These are phyloP conservation scores for Eudorina sp. DNA, from an alignment of 139 green algal genomes.

Conservation along the genomic window DNA sequence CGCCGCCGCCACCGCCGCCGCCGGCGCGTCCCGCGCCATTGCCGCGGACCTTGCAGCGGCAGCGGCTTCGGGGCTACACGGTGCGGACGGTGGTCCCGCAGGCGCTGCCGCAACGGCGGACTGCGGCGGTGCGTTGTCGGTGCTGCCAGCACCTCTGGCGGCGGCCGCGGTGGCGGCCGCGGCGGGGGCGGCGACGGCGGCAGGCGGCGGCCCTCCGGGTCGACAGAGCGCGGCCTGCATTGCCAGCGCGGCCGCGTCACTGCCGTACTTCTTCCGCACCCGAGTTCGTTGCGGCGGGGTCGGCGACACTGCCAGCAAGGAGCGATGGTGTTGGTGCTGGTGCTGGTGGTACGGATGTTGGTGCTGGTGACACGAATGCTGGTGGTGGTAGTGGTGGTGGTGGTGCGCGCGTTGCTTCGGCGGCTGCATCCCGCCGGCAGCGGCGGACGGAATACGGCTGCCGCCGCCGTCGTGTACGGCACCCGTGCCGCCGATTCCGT, in stretches of 20 bases:
- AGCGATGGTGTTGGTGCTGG: neutral
- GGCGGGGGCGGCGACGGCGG: neutral
- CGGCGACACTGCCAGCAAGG: neutral
- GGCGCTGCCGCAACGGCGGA: neutral
- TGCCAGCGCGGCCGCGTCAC: neutral
- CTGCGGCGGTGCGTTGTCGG: neutral
- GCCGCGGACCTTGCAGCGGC: too few species aligned
- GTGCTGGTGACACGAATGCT: too few species aligned
- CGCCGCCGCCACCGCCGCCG: neutral
- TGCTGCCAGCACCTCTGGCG: neutral
- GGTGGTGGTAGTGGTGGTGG: neutral
- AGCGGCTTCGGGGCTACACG: too few species aligned
- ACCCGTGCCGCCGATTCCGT: too few species aligned
- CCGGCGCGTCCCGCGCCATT: too few species aligned
- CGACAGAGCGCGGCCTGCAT: too few species aligned
- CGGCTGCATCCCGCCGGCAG: too few species aligned
- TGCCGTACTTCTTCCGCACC: conserved; percentile 3
- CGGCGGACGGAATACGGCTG: too few species aligned
- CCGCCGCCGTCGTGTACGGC: too few species aligned
- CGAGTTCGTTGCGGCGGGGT: neutral
- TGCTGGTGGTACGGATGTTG: neutral
- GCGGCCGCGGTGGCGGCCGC: neutral
- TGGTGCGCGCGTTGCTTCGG: neutral
- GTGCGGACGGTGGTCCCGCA: neutral
- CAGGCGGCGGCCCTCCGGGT: too few species aligned